Base-by-base conservation (phyloP, 164 flowering plant genomes). In the Chimonanthus praecox region DNA sequence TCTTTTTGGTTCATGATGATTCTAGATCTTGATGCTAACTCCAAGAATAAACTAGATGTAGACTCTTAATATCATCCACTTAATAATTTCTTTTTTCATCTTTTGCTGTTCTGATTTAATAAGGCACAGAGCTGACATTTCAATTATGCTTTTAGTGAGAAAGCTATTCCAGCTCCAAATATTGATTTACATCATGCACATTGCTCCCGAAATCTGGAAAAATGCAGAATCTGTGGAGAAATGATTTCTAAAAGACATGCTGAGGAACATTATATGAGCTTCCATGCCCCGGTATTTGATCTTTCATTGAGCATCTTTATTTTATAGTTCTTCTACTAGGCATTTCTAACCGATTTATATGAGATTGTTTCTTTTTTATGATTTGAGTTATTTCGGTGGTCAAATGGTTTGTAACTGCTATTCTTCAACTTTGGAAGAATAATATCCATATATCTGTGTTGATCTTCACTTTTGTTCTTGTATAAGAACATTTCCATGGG, bases 141-240 rank as follows among this genome's bases (percentile, higher is more conserved):
- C 60, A 54, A 54, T 54, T 54, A 54, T 54, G 60, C 16, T 82
- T 86, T 20, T 86, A 94, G 98, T 81, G 90, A 86, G 75, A 83
- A 92, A 78, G 85, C 85, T 58, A 86, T 94, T 71, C 98, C 94
- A 47, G 70, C 90, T 67, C 60, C 87, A 60, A 94, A 91, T 82
- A 85, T 90, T 77, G 92, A 91, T 82, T 79, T 91, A 86, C 98
- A 91, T 80, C 80, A 44, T 81, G 94, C 88, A 50, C 94, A 94
- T 77, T 94, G 98, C 82, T 85, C 87, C n/a, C 91, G 97, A 61
- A 94, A 92, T 76, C 90, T 94, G 5, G 92, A 90, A 81, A 89
- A 76, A 84, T 94, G 98, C 79, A 88, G 88, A 82, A 74, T 89
- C 33, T 94, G 98, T 79, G 85, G 88, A 74, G 92, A 92, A 66